phyloP scores from a whole-genome alignment of 2,329 filamentous ascomycete species.

The Tricladium varicosporioides region DNA sequence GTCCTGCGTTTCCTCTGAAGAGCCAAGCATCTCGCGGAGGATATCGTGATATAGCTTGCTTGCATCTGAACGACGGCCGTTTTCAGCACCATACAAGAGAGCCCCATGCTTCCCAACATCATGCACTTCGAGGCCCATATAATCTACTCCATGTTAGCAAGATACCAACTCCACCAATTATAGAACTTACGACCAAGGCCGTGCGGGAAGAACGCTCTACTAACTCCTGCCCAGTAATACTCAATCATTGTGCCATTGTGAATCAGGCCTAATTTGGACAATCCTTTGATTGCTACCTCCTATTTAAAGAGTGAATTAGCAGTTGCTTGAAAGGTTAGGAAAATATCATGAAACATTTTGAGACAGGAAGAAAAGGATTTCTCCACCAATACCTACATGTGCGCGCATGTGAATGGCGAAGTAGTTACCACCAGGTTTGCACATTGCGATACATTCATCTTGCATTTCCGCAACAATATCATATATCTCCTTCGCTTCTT shows the following conservation, averaged over 20 bases:
- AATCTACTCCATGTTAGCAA: slow-evolving; percentile 37
- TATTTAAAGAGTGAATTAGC: too few relatives aligned
- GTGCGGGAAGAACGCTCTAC: slow-evolving; percentile 64
- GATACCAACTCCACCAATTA: background rate
- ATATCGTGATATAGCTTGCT: slow-evolving; percentile 12
- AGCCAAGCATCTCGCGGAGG: slow-evolving; percentile 17
- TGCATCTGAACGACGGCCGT: slow-evolving; percentile 2
- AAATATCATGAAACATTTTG: too few relatives aligned
- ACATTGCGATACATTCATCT: slow-evolving; percentile 63
- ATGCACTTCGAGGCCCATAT: slow-evolving; percentile 64
- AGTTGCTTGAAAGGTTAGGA: too few relatives aligned
- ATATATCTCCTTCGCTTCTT: slow-evolving; percentile 72
- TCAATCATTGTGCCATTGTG: slow-evolving; percentile 57
- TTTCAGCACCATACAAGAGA: slow-evolving; percentile 32
- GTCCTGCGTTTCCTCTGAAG: slow-evolving; percentile 23
- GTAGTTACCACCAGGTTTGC: slow-evolving; percentile 69
- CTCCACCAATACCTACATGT: slow-evolving; percentile 37
- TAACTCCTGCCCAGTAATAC: slow-evolving; percentile 50
- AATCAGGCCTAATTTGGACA: slow-evolving; percentile 71
- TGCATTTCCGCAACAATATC: slow-evolving; percentile 81
- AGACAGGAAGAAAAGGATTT: too few relatives aligned
- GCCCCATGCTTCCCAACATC: slow-evolving; percentile 48
- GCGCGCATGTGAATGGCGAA: slow-evolving; percentile 72
- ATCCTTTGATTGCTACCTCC: slow-evolving; percentile 66
- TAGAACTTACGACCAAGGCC: slow-evolving; percentile 38